These are phyloP conservation scores for Galerina marginata DNA, from an alignment of 768 basidiomycete genomes.

Conservation along the genomic window DNA sequence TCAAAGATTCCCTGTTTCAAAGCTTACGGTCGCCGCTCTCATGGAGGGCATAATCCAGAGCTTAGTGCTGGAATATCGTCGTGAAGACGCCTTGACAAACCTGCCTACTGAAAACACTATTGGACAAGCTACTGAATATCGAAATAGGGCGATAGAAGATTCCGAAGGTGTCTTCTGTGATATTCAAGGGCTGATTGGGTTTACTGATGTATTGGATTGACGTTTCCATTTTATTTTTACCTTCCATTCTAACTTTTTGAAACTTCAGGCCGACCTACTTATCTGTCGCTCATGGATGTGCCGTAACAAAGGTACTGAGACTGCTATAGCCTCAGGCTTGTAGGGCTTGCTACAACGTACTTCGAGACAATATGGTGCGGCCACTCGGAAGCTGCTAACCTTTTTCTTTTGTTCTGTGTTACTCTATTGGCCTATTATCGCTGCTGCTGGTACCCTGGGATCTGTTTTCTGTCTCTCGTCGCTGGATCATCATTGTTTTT, in stretches of 20 bases:
- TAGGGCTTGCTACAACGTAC: not conserved
- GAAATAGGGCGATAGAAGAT: slow-evolving; percentile 32
- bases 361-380: no score
- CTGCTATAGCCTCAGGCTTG: no score
- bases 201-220: slow-evolving; percentile 40
- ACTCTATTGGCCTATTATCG: no score
- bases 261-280: slow-evolving; percentile 13
- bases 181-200: slow-evolving; percentile 37
- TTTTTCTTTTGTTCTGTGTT: no score
- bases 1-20: slow-evolving; percentile 54
- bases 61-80: slow-evolving; percentile 42
- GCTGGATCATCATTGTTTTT: no score
- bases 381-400: no score
- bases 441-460: no score
- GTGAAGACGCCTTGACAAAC: slow-evolving; percentile 17
- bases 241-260: not conserved
- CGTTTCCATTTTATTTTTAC: not conserved
- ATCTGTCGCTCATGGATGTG: slow-evolving; percentile 15
- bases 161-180: slow-evolving; percentile 44
- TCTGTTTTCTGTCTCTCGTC: no score
- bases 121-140: not conserved
- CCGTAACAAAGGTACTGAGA: not conserved
- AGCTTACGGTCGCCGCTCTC: slow-evolving; percentile 59
- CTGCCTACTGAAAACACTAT: no score
- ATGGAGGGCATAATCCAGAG: slow-evolving; percentile 47